phyloP scores from a whole-genome alignment of 805 yeast genomes.

The Ogataea polymorpha region DNA sequence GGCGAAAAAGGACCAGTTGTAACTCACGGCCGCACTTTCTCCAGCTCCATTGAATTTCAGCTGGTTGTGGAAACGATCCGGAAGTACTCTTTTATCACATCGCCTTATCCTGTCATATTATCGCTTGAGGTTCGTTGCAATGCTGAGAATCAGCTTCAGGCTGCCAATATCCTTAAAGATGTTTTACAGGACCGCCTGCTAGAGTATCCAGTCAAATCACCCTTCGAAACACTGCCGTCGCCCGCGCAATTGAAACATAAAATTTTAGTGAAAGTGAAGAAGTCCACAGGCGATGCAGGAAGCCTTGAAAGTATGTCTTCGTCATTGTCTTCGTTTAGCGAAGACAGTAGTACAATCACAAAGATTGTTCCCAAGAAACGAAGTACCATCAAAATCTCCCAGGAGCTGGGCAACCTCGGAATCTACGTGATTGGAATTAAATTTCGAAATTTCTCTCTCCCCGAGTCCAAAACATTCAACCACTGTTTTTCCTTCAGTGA shows the following conservation, averaged over 20 bases:
- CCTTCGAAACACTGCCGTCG: slow-evolving; percentile 50
- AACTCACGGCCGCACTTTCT: slow-evolving; percentile 84
- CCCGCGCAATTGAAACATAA: slow-evolving; percentile 71
- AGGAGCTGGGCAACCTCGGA: slow-evolving; percentile 58
- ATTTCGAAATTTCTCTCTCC: slow-evolving; percentile 78
- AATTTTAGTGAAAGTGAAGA: slow-evolving; percentile 77
- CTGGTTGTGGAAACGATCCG: slow-evolving; percentile 71
- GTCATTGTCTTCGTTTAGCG: slow-evolving; percentile 33
- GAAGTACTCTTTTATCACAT: slow-evolving; percentile 83
- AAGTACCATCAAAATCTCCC: slow-evolving; percentile 28
- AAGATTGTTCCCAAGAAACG: slow-evolving; percentile 21
- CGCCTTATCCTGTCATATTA: slow-evolving; percentile 81
- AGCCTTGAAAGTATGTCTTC: slow-evolving; percentile 18
- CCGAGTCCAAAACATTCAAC: slow-evolving; percentile 74
- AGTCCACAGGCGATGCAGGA: slow-evolving; percentile 17
- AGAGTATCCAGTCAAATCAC: slow-evolving; percentile 33
- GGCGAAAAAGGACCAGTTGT: slow-evolving; percentile 73
- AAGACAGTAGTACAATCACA: slow-evolving; percentile 24
- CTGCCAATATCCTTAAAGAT: slow-evolving; percentile 50
- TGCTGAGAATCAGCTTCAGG: slow-evolving; percentile 58
- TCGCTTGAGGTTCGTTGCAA: slow-evolving; percentile 86
- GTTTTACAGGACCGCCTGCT: slow-evolving; percentile 59
- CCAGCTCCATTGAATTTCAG: slow-evolving; percentile 64
- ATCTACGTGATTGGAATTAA: slow-evolving; percentile 73
- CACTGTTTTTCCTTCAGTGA: slow-evolving; percentile 90